A percentile compares a stretch with the other conserved stretches of the same genome.
phyloP scores from a whole-genome alignment of 371 early-diverging fungal species.

The Chytridiales sp. region DNA sequence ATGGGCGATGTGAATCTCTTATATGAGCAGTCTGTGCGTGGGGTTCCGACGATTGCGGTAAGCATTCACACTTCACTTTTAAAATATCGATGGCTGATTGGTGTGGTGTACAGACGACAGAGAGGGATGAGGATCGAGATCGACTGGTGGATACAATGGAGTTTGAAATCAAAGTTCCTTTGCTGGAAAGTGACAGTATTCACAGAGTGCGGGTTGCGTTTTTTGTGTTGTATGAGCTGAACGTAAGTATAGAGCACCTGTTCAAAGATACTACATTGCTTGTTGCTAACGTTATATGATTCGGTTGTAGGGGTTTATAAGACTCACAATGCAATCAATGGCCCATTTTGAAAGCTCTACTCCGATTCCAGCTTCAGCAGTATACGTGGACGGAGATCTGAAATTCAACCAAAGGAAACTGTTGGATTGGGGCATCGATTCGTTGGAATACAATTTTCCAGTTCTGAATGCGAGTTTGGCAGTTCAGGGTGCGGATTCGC shows the following conservation, averaged over 20 bases:
- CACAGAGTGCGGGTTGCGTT: constrained; percentile 29
- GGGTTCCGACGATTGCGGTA: constrained; percentile 27
- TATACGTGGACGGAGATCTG: constrained; percentile 34
- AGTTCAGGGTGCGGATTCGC: background rate
- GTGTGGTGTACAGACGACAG: constrained; percentile 24
- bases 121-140: constrained; percentile 32
- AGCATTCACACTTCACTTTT: background rate
- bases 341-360: constrained; percentile 26
- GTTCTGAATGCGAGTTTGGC: constrained; percentile 24
- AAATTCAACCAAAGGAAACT: constrained; percentile 27
- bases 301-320: constrained; percentile 2
- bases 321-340: constrained; percentile 31
- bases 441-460: constrained; percentile 20
- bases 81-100: background rate
- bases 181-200: constrained; percentile 25
- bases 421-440: constrained; percentile 17
- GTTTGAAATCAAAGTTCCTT: constrained; percentile 29
- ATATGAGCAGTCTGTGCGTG: constrained; percentile 17
- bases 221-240: constrained; percentile 30
- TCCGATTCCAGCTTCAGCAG: constrained; percentile 16
- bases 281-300: background rate
- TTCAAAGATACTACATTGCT: background rate
- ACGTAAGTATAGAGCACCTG: constrained; percentile 20
- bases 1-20: constrained; percentile 16
- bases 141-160: constrained; percentile 29